Conservation (phyloP, 2,329 filamentous ascomycete genomes). For the Xylaria sp. region DNA sequence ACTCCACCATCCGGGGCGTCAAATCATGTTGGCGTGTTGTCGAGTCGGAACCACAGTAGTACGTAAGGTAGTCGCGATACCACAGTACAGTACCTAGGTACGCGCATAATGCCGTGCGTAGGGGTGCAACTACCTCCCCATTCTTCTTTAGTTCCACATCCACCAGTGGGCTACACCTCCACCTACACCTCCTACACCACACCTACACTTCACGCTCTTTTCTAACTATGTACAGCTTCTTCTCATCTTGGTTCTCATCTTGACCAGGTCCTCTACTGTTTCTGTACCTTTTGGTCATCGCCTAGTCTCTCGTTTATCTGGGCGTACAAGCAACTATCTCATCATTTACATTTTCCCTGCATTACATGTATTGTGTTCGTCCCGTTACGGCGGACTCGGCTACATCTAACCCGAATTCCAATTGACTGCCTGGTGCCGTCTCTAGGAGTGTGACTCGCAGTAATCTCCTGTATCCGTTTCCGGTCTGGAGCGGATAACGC, state of each 20-base stretch:
- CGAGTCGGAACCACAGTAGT: too few relatives aligned
- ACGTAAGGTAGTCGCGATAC: too few relatives aligned
- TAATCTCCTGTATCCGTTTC: slow-evolving; percentile 22
- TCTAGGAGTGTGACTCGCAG: slow-evolving; percentile 27
- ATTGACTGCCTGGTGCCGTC: slow-evolving; percentile 41
- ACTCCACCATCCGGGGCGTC: slow-evolving; percentile 1
- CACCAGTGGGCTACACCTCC: too few relatives aligned
- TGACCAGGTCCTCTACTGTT: slow-evolving; percentile 4
- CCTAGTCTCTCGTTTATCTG: slow-evolving; percentile 37
- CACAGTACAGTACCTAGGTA: too few relatives aligned
- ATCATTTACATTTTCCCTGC: slow-evolving; percentile 16
- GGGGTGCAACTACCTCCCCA: neutral
- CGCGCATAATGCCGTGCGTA: neutral
- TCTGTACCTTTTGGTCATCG: neutral
- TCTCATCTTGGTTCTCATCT: slow-evolving; percentile 3
- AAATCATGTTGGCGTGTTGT: too few relatives aligned
- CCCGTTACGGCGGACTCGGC: neutral
- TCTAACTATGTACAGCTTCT: neutral
- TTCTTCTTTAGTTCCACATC: neutral
- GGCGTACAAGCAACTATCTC: slow-evolving; percentile 23
- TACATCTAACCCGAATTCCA: slow-evolving; percentile 23
- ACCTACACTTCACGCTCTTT: neutral
- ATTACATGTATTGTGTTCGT: slow-evolving; percentile 4
- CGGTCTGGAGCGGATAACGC: neutral
- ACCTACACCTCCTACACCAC: too few relatives aligned